phyloP scores from a whole-genome alignment of 1,284 basidiomycete genomes.

The Pseudozyma sp. region DNA sequence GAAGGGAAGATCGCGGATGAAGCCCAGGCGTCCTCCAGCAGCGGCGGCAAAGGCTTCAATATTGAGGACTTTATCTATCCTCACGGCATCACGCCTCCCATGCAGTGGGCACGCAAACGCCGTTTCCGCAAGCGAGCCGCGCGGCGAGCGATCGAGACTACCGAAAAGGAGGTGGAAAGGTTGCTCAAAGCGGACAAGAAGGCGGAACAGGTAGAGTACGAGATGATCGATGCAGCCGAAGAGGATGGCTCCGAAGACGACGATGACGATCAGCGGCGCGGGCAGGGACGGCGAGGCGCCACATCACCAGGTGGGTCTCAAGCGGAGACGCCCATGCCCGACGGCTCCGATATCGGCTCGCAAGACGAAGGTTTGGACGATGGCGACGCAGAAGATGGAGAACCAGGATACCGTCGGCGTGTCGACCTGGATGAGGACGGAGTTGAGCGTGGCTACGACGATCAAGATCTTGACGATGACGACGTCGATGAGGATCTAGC shows the following conservation, averaged over 20 bases:
- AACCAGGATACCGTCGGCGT: slow-evolving; percentile 14
- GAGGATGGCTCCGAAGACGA: slow-evolving; percentile 58
- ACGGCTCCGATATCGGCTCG: slow-evolving; percentile 32
- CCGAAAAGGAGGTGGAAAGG: slow-evolving; percentile 95
- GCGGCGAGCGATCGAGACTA: slow-evolving; percentile 91
- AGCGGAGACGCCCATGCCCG: slow-evolving; percentile 40
- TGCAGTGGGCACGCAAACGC: slow-evolving; percentile 90
- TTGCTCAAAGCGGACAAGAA: slow-evolving; percentile 86
- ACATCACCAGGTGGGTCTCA: slow-evolving; percentile 45
- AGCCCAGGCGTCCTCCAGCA: slow-evolving; percentile 79
- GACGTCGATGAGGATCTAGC: slow-evolving; percentile 72
- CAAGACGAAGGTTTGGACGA: slow-evolving; percentile 46
- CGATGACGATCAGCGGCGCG: slow-evolving; percentile 42
- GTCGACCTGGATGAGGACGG: slow-evolving; percentile 70
- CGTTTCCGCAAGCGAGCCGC: slow-evolving; percentile 91
- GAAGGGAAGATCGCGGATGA: slow-evolving; percentile 59
- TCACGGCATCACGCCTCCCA: slow-evolving; percentile 93
- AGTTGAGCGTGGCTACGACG: slow-evolving; percentile 61
- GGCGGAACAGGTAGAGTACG: slow-evolving; percentile 76
- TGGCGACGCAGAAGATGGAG: slow-evolving; percentile 21
- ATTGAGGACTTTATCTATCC: slow-evolving; percentile 97
- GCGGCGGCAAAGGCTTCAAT: slow-evolving; percentile 77
- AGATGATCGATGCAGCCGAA: slow-evolving; percentile 62
- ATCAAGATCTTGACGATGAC: slow-evolving; percentile 73
- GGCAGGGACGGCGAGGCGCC: slow-evolving; percentile 45